phyloP scores from a whole-genome alignment of 805 yeast species.

The Vanderwaltozyma verrucispora region DNA sequence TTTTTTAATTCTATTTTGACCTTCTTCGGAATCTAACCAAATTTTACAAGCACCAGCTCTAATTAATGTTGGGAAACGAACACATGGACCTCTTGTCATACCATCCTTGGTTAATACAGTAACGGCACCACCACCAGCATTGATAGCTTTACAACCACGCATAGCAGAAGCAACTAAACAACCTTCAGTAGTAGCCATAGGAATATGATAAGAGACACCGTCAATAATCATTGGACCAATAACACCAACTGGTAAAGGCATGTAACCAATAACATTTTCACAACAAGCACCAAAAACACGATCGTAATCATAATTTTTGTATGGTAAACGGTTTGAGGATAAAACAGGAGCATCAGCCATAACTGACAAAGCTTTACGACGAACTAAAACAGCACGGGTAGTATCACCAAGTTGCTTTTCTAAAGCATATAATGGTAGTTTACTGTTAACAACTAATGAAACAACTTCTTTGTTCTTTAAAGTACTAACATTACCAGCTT shows the following conservation, averaged over 20 bases:
- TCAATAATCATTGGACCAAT: constrained; percentile 95
- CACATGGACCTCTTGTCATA: constrained; percentile 99
- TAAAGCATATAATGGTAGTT: constrained; percentile 83
- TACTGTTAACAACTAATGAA: constrained; percentile 58
- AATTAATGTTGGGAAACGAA: constrained; percentile 65
- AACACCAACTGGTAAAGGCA: constrained; percentile 95
- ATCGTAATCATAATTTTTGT: constrained; percentile 76
- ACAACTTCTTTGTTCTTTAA: constrained; percentile 68
- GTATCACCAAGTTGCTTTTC: constrained; percentile 87
- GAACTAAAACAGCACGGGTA: constrained; percentile 84
- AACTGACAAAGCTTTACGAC: constrained; percentile 85
- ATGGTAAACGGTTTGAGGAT: constrained; percentile 65
- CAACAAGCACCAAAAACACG: constrained; percentile 98
- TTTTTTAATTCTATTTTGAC: constrained; percentile 67
- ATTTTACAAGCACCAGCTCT: constrained; percentile 92
- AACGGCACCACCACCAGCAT: constrained; percentile 91
- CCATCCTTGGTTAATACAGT: constrained; percentile 93
- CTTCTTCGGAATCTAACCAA: constrained; percentile 95
- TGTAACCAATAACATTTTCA: constrained; percentile 93
- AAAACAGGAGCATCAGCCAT: constrained; percentile 75
- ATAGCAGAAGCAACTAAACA: constrained; percentile 96
- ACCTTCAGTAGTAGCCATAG: constrained; percentile 99
- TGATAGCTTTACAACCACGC: constrained; percentile 98
- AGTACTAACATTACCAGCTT: constrained; percentile 59
- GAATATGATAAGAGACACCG: constrained; percentile 79